A percentile compares a stretch with the other conserved stretches of the same genome.
Conservation (phyloP, 495 filamentous ascomycete species). For the Pseudoneurospora amorphoporcata region DNA sequence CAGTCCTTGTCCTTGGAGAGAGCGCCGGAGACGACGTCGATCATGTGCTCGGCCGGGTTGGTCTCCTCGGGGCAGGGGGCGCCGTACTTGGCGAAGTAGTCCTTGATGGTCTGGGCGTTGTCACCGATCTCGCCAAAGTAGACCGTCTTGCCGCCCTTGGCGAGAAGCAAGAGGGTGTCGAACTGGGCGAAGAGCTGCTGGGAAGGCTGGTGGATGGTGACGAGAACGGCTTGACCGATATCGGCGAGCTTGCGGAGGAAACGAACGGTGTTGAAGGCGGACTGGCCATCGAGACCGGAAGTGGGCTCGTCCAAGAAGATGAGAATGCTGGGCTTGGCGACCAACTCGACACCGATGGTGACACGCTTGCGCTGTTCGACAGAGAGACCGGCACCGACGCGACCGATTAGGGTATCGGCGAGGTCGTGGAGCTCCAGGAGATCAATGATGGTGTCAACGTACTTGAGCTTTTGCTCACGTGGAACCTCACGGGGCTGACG, state of each 20-base stretch:
- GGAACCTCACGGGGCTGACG: conserved; percentile 60
- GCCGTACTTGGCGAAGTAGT: conserved; percentile 53
- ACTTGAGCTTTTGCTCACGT: conserved; percentile 60
- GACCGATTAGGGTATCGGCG: conserved; percentile 71
- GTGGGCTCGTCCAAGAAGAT: conserved; percentile 76
- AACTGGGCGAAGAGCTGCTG: conserved; percentile 65
- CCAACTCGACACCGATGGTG: conserved; percentile 90
- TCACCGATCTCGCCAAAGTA: conserved; percentile 54
- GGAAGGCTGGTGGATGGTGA: conserved; percentile 72
- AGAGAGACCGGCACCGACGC: conserved; percentile 49
- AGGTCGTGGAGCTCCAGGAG: conserved; percentile 71
- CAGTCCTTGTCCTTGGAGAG: conserved; percentile 55
- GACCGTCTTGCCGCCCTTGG: conserved; percentile 53
- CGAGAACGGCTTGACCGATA: conserved; percentile 60
- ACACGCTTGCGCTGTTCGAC: conserved; percentile 50
- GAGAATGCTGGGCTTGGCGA: conserved; percentile 69
- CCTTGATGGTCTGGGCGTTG: conserved; percentile 25
- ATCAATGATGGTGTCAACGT: conserved; percentile 83
- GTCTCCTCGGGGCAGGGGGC: conserved; percentile 53
- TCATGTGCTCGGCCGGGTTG: conserved; percentile 76
- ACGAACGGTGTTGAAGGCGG: conserved; percentile 67
- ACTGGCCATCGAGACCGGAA: conserved; percentile 78
- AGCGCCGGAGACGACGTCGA: conserved; percentile 64
- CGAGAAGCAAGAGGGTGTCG: conserved; percentile 57
- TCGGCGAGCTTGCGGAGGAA: conserved; percentile 76